phyloP scores from a whole-genome alignment of 2,329 filamentous ascomycete species.

The Colletotrichum sp. region DNA sequence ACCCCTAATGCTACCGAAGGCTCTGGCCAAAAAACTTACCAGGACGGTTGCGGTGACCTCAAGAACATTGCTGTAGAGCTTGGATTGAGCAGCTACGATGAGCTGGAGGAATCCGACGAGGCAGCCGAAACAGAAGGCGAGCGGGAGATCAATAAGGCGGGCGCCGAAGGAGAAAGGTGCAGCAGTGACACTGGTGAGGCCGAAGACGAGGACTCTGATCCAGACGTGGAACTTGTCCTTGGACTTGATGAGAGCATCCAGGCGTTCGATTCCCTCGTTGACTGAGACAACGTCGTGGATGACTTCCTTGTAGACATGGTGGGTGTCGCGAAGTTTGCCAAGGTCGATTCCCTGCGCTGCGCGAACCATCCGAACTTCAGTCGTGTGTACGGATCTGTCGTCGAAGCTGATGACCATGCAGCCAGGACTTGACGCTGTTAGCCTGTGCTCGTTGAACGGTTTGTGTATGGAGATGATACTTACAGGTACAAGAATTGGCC shows the following conservation, averaged over 20 bases:
- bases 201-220: slow-evolving; percentile 68
- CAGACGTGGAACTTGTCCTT: slow-evolving; percentile 59
- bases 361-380: slow-evolving; percentile 69
- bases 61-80: slow-evolving; percentile 71
- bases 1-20: slow-evolving; percentile 63
- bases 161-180: slow-evolving; percentile 79
- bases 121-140: slow-evolving; percentile 73
- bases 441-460: background rate
- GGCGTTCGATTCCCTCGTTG: slow-evolving; percentile 58
- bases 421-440: slow-evolving; percentile 55
- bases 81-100: slow-evolving; percentile 71
- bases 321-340: slow-evolving; percentile 65
- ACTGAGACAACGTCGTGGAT: slow-evolving; percentile 65
- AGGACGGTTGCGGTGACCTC: slow-evolving; percentile 67
- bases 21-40: slow-evolving; percentile 66
- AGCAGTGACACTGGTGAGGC: slow-evolving; percentile 73
- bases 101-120: slow-evolving; percentile 74
- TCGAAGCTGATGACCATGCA: slow-evolving; percentile 95
- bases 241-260: slow-evolving; percentile 60
- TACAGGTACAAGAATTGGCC: slow-evolving; percentile 83
- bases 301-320: slow-evolving; percentile 69
- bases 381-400: slow-evolving; percentile 68
- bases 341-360: slow-evolving; percentile 63
- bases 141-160: slow-evolving; percentile 73
- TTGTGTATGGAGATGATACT: background rate